Percentiles rank a stretch among this genome's conserved stretches.
Conservation (phyloP, 2,329 filamentous ascomycete species). For the Dothistroma pini region DNA sequence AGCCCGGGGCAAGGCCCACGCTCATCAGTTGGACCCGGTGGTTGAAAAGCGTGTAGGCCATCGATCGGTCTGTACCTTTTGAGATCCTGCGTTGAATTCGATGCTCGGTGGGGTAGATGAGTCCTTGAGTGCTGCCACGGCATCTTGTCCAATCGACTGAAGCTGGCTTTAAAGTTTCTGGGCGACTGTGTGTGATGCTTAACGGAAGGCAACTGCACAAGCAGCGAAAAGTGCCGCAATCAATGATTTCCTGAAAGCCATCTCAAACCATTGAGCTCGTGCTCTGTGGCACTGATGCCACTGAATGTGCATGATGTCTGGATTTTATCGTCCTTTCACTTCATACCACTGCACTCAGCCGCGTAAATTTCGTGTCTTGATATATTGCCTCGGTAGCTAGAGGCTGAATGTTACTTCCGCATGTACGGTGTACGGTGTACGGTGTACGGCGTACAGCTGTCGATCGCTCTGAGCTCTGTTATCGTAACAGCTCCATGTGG, state of each 20-base stretch:
- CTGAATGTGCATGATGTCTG: not conserved
- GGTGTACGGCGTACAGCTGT: not conserved
- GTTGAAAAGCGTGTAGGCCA: not conserved
- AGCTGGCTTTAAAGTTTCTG: not conserved
- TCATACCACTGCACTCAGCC: not conserved
- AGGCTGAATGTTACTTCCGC: no score
- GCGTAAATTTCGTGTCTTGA: not conserved
- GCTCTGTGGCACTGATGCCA: no score
- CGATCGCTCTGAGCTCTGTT: not conserved
- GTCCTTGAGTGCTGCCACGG: not conserved
- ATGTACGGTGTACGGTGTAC: not conserved
- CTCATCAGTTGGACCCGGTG: not conserved
- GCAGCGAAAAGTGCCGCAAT: not conserved
- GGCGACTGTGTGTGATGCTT: not conserved
- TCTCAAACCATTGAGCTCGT: no score
- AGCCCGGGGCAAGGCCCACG: not conserved
- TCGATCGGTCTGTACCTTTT: not conserved
- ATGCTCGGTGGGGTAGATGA: not conserved
- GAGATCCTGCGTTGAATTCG: not conserved
- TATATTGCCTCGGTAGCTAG: not conserved
- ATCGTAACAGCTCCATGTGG: not conserved
- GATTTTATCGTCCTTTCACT: not conserved
- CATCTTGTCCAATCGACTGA: not conserved
- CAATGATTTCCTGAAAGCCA: not conserved
- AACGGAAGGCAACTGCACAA: not conserved